Conservation (phyloP, 2,329 filamentous ascomycete species). For the Aspergillus hortae region DNA sequence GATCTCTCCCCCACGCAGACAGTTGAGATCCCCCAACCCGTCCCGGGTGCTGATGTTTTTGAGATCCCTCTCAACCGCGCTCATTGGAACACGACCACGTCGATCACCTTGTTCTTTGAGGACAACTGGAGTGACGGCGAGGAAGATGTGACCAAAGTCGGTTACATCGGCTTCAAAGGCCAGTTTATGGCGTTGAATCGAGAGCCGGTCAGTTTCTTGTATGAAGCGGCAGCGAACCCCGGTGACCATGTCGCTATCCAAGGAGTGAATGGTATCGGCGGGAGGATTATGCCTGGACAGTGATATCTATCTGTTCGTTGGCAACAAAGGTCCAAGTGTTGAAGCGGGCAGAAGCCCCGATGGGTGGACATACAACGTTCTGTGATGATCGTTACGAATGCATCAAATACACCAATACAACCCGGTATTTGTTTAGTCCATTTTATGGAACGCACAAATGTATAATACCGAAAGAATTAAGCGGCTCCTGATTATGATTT, state of each 20-base stretch:
- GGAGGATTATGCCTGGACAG: slow-evolving; percentile 41
- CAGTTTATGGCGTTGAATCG: slow-evolving; percentile 85
- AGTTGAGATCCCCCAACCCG: slow-evolving; percentile 72
- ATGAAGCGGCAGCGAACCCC: slow-evolving; percentile 91
- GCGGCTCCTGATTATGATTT: not conserved
- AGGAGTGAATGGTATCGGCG: slow-evolving; percentile 38
- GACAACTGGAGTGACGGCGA: slow-evolving; percentile 83
- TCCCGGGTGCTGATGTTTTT: slow-evolving; percentile 61
- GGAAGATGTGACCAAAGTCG: slow-evolving; percentile 73
- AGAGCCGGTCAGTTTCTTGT: slow-evolving; percentile 80
- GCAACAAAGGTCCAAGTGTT: too few species aligned
- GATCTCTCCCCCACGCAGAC: slow-evolving; percentile 69
- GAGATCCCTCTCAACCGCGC: slow-evolving; percentile 86
- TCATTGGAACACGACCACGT: slow-evolving; percentile 80
- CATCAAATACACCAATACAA: too few species aligned
- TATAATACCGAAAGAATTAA: not conserved
- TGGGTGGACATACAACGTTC: too few species aligned
- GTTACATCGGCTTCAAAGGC: slow-evolving; percentile 88
- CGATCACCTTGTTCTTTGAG: slow-evolving; percentile 79
- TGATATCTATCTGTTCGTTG: slow-evolving; percentile 17
- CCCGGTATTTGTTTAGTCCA: too few species aligned
- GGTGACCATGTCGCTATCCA: slow-evolving; percentile 65
- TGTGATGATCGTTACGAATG: too few species aligned
- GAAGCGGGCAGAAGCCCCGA: too few species aligned
- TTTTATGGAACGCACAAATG: not conserved